A percentile compares a stretch with the other conserved stretches of the same genome.
Conservation (phyloP, 148 eudicot genomes). For the Diospyros kaki region DNA sequence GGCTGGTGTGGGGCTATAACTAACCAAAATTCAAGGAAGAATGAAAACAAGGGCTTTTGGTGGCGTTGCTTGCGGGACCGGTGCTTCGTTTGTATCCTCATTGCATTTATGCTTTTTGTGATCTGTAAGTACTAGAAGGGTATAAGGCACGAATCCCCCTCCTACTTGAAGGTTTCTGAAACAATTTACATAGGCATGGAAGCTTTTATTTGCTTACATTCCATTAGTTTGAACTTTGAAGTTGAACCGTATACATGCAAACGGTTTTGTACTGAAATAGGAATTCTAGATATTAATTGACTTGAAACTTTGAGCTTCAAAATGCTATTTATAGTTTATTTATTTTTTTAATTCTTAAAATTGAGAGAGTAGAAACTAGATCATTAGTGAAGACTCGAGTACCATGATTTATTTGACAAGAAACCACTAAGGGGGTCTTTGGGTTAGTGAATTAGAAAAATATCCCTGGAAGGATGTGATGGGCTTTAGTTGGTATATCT, state of each 20-base stretch:
- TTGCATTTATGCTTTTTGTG: slow-evolving; percentile 63
- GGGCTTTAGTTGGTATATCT: too few species aligned
- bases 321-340: too few species aligned
- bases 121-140: slow-evolving; percentile 48
- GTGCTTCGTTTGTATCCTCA: slow-evolving; percentile 59
- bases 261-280: background rate
- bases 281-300: background rate
- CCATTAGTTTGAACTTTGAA: background rate
- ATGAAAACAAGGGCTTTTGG: slow-evolving; percentile 40
- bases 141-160: background rate
- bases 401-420: background rate
- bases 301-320: background rate
- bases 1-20: slow-evolving; percentile 99
- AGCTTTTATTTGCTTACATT: background rate
- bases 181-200: background rate
- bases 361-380: background rate
- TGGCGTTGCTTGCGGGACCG: slow-evolving; percentile 78
- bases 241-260: background rate
- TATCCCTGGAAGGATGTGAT: too few species aligned
- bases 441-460: background rate
- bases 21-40: slow-evolving; percentile 45
- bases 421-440: background rate
- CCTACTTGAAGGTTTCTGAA: background rate
- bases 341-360: background rate
- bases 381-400: background rate